phyloP scores from a whole-genome alignment of 305 asterid genomes.

The Solanum chacoense region DNA sequence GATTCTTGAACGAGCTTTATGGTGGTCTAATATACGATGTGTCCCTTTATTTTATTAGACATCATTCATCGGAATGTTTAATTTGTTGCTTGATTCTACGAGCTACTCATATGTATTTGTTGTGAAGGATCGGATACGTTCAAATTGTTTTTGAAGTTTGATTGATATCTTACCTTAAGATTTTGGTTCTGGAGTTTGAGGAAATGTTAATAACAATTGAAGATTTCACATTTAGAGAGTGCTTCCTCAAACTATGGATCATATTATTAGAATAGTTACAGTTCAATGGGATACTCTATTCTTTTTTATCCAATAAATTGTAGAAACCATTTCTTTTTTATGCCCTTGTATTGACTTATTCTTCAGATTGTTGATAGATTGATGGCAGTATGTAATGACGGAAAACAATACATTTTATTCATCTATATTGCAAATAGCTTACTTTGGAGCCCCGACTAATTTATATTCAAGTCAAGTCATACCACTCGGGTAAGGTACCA shows the following conservation, averaged over 20 bases:
- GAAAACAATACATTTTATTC: not conserved
- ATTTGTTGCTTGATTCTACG: not conserved
- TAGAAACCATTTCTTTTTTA: not conserved
- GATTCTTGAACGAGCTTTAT: slow-evolving; percentile 11
- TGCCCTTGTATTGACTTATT: not conserved
- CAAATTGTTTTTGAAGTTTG: not conserved
- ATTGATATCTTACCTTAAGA: not conserved
- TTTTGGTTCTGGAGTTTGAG: not conserved
- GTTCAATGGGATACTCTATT: not conserved
- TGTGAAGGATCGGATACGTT: not conserved
- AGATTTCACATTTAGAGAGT: not conserved
- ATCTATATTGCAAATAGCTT: not conserved
- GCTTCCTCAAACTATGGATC: not conserved
- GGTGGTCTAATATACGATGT: slow-evolving; percentile 25
- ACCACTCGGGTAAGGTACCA: not conserved
- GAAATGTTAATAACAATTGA: not conserved
- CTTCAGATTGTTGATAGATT: not conserved
- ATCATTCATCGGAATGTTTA: slow-evolving; percentile 12
- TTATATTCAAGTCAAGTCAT: not conserved
- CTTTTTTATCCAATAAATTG: not conserved
- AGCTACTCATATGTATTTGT: not conserved
- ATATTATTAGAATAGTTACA: not conserved
- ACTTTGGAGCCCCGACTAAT: not conserved
- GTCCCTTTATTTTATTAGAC: slow-evolving; percentile 9
- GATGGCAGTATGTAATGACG: not conserved